A percentile compares a stretch with the other conserved stretches of the same genome.
These are phyloP conservation scores for Ogataea degrootiae DNA, from an alignment of 805 yeast species.

Conservation along the genomic window DNA sequence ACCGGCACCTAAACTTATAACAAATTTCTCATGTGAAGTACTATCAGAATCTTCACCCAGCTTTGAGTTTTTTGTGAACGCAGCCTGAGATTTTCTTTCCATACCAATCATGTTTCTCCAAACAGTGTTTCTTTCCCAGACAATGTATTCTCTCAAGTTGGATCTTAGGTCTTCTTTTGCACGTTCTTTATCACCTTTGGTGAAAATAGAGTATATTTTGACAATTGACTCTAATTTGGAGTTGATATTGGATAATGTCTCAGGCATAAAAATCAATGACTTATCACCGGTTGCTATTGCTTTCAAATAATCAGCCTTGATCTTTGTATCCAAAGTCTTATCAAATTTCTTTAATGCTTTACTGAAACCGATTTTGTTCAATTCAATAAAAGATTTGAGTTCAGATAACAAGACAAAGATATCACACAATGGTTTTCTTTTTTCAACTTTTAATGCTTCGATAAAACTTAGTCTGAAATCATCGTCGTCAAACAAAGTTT, in stretches of 20 bases:
- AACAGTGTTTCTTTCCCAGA: constrained; percentile 96
- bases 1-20: constrained; percentile 27
- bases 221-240: constrained; percentile 41
- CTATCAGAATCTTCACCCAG: constrained; percentile 19
- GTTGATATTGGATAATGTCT: constrained; percentile 46
- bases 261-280: constrained; percentile 51
- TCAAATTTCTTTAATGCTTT: constrained; percentile 92
- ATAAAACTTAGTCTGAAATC: constrained; percentile 35
- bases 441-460: constrained; percentile 53
- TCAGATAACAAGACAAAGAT: constrained; percentile 75
- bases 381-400: constrained; percentile 73
- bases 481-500: constrained; percentile 32
- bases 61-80: constrained; percentile 34
- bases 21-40: constrained; percentile 14
- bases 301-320: constrained; percentile 55
- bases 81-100: constrained; percentile 82
- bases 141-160: constrained; percentile 82
- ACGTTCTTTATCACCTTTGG: constrained; percentile 33
- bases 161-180: constrained; percentile 44
- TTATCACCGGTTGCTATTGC: constrained; percentile 34
- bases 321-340: constrained; percentile 62
- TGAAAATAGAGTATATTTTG: constrained; percentile 36
- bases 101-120: constrained; percentile 96
- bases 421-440: constrained; percentile 61
- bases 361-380: constrained; percentile 83